A percentile compares a stretch with the other conserved stretches of the same genome.
Evolutionary conservation across 78 protist genomes (phyloP).

Genomic region (Acrasis kona): DNA sequence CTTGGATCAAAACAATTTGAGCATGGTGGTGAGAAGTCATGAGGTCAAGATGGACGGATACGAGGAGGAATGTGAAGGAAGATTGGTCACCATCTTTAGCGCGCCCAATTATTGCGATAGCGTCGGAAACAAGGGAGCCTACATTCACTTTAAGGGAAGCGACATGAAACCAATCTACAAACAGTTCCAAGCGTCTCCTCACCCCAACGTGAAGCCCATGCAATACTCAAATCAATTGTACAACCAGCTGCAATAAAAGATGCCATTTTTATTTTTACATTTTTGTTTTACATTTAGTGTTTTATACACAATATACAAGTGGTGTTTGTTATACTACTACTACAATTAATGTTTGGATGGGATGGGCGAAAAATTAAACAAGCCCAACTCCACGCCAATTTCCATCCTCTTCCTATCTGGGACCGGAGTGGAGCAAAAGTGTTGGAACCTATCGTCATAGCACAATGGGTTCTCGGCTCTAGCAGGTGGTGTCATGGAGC

Average conservation of each 20-base stretch:
- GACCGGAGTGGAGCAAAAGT: too few relatives aligned
- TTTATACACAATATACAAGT: not conserved
- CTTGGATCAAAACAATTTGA: slow-evolving; percentile 61
- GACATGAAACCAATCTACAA: slow-evolving; percentile 7
- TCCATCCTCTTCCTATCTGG: not conserved
- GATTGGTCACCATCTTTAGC: slow-evolving; percentile 80
- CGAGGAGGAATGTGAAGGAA: slow-evolving; percentile 64
- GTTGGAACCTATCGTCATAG: too few relatives aligned
- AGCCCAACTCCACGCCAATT: not conserved
- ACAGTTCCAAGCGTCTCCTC: not conserved
- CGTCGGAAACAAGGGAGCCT: slow-evolving; percentile 88
- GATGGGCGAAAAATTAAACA: not conserved
- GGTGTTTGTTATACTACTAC: not conserved
- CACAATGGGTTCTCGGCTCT: too few relatives aligned
- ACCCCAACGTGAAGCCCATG: slow-evolving; percentile 3
- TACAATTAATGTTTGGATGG: not conserved
- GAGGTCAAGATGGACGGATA: slow-evolving; percentile 84
- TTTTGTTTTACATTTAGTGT: too few relatives aligned
- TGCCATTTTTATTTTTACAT: too few relatives aligned
- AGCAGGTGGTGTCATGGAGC: too few relatives aligned
- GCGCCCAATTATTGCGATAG: slow-evolving; percentile 92
- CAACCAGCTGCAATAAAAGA: too few relatives aligned
- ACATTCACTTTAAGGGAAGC: slow-evolving; percentile 34
- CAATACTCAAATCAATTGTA: slow-evolving; percentile 6
- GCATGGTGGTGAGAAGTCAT: slow-evolving; percentile 76